These are phyloP conservation scores for Penicillium turbatum DNA, from an alignment of 495 filamentous ascomycete genomes.

Conservation along the genomic window DNA sequence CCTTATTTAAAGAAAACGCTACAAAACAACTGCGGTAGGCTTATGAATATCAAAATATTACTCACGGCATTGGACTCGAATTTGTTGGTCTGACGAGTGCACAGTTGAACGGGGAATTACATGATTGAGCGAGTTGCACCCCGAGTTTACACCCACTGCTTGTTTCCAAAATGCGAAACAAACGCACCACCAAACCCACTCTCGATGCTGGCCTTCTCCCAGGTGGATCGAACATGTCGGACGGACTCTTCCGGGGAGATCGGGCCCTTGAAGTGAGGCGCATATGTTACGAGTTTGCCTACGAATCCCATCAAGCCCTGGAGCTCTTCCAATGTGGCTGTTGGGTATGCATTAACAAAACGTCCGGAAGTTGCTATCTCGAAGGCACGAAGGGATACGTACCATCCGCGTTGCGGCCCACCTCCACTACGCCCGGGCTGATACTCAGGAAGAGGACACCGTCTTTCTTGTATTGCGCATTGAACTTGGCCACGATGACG, in stretches of 20 bases:
- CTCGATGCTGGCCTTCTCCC: conserved; percentile 45
- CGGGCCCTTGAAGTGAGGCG: conserved; percentile 48
- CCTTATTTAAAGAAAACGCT: too few relatives aligned
- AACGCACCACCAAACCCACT: conserved; percentile 48
- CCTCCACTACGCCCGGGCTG: conserved; percentile 44
- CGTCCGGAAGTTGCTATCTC: background rate
- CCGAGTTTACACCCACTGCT: conserved; percentile 39
- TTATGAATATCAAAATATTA: too few relatives aligned
- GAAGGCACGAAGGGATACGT: background rate
- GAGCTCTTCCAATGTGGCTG: conserved; percentile 35
- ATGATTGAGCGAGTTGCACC: too few relatives aligned
- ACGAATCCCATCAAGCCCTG: conserved; percentile 23
- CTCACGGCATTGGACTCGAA: too few relatives aligned
- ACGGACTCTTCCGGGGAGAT: conserved; percentile 42
- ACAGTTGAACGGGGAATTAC: too few relatives aligned
- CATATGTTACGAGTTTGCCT: conserved; percentile 37
- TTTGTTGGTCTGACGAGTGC: too few relatives aligned
- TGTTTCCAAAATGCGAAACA: conserved; percentile 52
- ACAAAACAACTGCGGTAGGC: too few relatives aligned
- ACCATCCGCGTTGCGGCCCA: background rate
- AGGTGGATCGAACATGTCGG: conserved; percentile 28
- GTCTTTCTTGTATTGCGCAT: conserved; percentile 46
- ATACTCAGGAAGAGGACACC: conserved; percentile 50
- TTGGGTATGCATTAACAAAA: background rate
- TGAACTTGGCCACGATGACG: conserved; percentile 43